Conservation (phyloP, 805 yeast genomes). For the Pachysolen tannophilus region DNA sequence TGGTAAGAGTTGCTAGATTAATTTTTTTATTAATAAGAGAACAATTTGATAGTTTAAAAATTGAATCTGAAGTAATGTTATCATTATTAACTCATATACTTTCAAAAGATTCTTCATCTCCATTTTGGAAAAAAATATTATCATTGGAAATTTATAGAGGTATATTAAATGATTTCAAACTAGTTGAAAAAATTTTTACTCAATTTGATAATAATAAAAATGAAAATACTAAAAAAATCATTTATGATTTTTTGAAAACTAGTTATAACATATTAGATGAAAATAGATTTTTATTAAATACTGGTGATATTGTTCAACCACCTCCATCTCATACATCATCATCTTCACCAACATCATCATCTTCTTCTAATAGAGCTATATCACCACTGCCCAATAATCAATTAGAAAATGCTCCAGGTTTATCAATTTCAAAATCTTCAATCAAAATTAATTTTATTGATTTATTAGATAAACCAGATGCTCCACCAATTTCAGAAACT, state of each 20-base stretch:
- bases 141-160: conserved; percentile 66
- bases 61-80: conserved; percentile 77
- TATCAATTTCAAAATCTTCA: conserved; percentile 35
- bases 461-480: conserved; percentile 69
- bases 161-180: conserved; percentile 46
- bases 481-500: conserved; percentile 59
- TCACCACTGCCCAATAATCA: no score
- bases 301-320: conserved; percentile 24
- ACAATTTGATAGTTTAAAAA: conserved; percentile 52
- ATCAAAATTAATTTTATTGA: conserved; percentile 58
- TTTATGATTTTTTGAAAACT: conserved; percentile 44
- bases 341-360: conserved; percentile 10
- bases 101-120: conserved; percentile 44
- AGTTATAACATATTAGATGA: conserved; percentile 29
- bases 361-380: conserved; percentile 9
- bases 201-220: conserved; percentile 49
- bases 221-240: conserved; percentile 49
- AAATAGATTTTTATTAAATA: conserved; percentile 23
- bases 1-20: conserved; percentile 70
- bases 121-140: conserved; percentile 67
- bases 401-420: conserved; percentile 16
- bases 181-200: conserved; percentile 44
- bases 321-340: conserved; percentile 12
- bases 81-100: conserved; percentile 68
- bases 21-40: conserved; percentile 54